phyloP scores from a whole-genome alignment of 1,284 basidiomycete genomes.

The Lentinula novae-zelandiae region DNA sequence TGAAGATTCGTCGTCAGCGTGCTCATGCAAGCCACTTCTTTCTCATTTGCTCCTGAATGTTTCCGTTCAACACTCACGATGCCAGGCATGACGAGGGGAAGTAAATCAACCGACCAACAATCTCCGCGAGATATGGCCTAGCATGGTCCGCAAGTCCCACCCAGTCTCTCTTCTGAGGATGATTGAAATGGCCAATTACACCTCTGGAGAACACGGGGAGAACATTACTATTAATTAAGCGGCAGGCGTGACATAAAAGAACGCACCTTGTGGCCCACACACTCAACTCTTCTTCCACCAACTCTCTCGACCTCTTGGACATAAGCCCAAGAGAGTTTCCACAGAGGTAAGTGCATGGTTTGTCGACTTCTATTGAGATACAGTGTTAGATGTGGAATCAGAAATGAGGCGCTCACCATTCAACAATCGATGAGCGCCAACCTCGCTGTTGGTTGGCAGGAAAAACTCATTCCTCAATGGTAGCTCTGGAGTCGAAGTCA shows the following conservation, averaged over 20 bases:
- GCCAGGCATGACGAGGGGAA: background rate
- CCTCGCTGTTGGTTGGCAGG: constrained; percentile 56
- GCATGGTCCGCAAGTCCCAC: constrained; percentile 73
- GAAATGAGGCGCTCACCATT: constrained; percentile 24
- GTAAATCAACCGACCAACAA: constrained; percentile 56
- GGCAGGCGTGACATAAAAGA: constrained; percentile 3
- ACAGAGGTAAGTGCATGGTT: constrained; percentile 81
- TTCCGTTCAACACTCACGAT: constrained; percentile 6
- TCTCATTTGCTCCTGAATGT: constrained; percentile 71
- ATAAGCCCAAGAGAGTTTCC: constrained; percentile 94
- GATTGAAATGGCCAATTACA: constrained; percentile 90
- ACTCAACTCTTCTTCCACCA: constrained; percentile 82
- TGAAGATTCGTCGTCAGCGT: constrained; percentile 95
- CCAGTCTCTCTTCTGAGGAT: constrained; percentile 85
- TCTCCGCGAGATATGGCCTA: constrained; percentile 72
- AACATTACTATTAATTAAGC: constrained; percentile 10
- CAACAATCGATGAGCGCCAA: constrained; percentile 42
- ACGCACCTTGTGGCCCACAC: constrained; percentile 82
- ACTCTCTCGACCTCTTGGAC: constrained; percentile 66
- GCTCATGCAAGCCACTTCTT: constrained; percentile 92
- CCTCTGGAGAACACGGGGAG: constrained; percentile 49
- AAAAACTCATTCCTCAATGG: constrained; percentile 54
- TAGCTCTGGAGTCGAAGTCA: constrained; percentile 25
- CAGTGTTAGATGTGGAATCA: constrained; percentile 12
- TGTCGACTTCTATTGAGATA: constrained; percentile 29